Percentiles rank a stretch among this genome's conserved stretches.
Evolutionary conservation across 2,329 filamentous ascomycete genomes (phyloP).

Genomic region (Cercospora sesami): DNA sequence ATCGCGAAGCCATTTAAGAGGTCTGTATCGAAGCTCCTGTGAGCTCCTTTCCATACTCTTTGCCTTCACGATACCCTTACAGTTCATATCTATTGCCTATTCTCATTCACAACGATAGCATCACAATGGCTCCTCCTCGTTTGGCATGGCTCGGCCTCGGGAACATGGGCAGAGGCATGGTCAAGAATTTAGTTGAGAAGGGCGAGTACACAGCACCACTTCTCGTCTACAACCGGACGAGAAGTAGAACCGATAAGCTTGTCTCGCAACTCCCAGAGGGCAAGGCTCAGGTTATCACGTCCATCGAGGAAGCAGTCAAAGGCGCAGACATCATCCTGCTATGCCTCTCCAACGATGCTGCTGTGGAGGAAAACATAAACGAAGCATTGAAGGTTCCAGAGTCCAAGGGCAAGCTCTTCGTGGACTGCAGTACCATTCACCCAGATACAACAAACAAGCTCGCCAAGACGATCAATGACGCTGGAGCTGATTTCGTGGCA

Average conservation of each 20-base stretch:
- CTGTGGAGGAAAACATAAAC: conserved; percentile 64
- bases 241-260: conserved; percentile 64
- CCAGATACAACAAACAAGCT: conserved; percentile 73
- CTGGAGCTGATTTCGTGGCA: conserved; percentile 73
- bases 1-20: conserved; percentile 3
- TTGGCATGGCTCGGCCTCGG: conserved; percentile 80
- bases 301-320: conserved; percentile 65
- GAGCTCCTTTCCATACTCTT: not conserved
- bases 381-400: conserved; percentile 55
- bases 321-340: conserved; percentile 77
- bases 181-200: conserved; percentile 78
- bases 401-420: conserved; percentile 77
- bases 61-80: not conserved
- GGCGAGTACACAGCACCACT: conserved; percentile 69
- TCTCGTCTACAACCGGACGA: conserved; percentile 78
- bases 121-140: conserved; percentile 18
- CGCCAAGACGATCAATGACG: conserved; percentile 57
- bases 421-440: conserved; percentile 86
- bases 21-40: not conserved
- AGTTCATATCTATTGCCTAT: not conserved
- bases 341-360: conserved; percentile 75
- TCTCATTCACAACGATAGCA: not conserved
- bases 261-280: conserved; percentile 59
- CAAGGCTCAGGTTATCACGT: conserved; percentile 64
- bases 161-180: conserved; percentile 87